Evolutionary conservation across 2,329 filamentous ascomycete species (phyloP), one percentile per base, ranked within the genome.

Genomic region (Talaromyces sp.): DNA sequence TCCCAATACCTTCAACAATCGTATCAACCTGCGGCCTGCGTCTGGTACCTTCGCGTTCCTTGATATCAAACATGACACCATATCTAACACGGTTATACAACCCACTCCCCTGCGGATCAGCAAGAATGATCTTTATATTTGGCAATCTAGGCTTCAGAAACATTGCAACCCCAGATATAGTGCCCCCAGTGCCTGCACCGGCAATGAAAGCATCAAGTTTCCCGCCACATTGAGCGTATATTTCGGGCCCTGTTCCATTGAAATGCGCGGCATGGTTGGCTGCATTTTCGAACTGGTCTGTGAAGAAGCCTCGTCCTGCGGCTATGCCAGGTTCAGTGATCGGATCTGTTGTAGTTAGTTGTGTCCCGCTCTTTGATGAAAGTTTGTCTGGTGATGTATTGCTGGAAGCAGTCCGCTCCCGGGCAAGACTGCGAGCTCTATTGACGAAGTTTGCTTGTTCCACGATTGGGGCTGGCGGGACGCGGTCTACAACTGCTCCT

Each of bases 361-460:
- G 65, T 24, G 47, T 60, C 1, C 61, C 27, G 14, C 39, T 62
- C 22, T 57, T 57, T n/a, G 60, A 62, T 10, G 68, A 66, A 8
- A 65, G 43, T 19, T 66, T 61, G 8, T 65, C 50, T 39, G 64
- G 50, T 37, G 69, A 66, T 22, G 62, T 58, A 33, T 68, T 43
- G 14, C 71, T 71, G 49, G 75, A 73, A 10, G 69, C 68, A 0
- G 89, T 91, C 75, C 98, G 93, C 70, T 92, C 88, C 60, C 78
- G 78, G 0, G 95, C 94, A 60, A 92, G 87, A 24, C 85, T 84
- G 31, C 92, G 86, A 8, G 95, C 95, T 4, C 93, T 86, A 80
- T 99, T 98, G 74, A 99, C 95, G 75, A 96, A 99, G 79, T 99
- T 96, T 62, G 89, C 87, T 16, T 90, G 90, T 71, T 93, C 93